These are phyloP conservation scores for Pharnaceum exiguum DNA, from an alignment of 148 eudicot genomes.

Conservation along the genomic window DNA sequence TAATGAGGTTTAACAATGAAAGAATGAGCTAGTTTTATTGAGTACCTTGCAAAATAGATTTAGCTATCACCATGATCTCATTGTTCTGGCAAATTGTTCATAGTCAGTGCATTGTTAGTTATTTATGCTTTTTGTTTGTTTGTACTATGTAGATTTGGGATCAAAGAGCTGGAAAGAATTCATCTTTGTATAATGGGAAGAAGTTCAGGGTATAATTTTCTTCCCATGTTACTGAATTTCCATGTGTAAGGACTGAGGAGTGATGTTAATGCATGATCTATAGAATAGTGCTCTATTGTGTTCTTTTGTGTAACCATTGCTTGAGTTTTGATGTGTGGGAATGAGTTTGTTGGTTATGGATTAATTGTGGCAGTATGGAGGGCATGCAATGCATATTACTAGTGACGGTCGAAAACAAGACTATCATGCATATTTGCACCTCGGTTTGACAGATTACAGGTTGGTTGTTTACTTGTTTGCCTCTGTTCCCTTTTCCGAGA, in stretches of 20 bases:
- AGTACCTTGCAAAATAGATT: too few relatives aligned
- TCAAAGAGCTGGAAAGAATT: constrained; percentile 38
- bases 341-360: neutral
- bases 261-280: too few relatives aligned
- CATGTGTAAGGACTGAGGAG: too few relatives aligned
- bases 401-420: constrained; percentile 22
- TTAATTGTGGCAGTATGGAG: constrained; percentile 59
- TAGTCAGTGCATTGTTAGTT: neutral
- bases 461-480: constrained; percentile 18
- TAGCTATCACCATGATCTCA: too few relatives aligned
- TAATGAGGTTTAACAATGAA: too few relatives aligned
- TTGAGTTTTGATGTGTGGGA: neutral
- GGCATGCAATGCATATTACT: constrained; percentile 20
- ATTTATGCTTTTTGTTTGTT: too few relatives aligned
- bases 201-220: constrained; percentile 71
- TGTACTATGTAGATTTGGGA: constrained; percentile 63
- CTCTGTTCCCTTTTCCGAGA: neutral
- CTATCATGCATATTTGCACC: constrained; percentile 44
- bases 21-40: too few relatives aligned
- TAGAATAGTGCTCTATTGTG: too few relatives aligned
- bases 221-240: neutral
- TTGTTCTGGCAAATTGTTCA: neutral
- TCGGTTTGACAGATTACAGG: constrained; percentile 97
- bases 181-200: constrained; percentile 63
- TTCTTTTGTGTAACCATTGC: neutral